These are phyloP conservation scores for Cydonia oblonga DNA, from an alignment of 331 rosid species.

Conservation along the genomic window DNA sequence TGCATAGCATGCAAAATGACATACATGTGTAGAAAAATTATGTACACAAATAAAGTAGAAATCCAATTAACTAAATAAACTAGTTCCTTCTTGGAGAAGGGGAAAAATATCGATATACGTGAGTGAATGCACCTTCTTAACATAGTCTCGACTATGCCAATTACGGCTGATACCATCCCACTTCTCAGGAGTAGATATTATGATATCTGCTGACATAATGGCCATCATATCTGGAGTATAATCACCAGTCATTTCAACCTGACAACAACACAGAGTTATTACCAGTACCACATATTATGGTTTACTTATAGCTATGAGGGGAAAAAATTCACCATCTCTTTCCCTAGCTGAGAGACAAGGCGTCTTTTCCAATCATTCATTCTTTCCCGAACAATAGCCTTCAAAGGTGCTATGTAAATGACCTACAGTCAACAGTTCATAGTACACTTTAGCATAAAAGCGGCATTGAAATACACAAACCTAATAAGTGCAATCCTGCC, in stretches of 20 bases:
- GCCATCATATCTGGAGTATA: conserved; percentile 91
- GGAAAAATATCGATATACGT: neutral
- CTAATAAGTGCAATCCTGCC: conserved; percentile 1
- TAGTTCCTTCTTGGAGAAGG: neutral
- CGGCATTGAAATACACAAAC: neutral
- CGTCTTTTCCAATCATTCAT: conserved; percentile 84
- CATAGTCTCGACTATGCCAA: conserved; percentile 95
- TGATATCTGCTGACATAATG: conserved; percentile 83
- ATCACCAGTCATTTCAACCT: conserved; percentile 99
- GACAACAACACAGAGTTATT: conserved; percentile 16
- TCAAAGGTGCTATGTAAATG: conserved; percentile 92
- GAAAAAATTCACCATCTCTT: conserved; percentile 50
- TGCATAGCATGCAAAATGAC: neutral
- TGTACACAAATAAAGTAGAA: neutral
- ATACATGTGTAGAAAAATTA: neutral
- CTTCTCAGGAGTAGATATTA: conserved; percentile 95
- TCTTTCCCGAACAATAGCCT: conserved; percentile 97
- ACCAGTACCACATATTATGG: conserved; percentile 8
- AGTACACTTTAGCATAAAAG: conserved; percentile 8
- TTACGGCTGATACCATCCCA: conserved; percentile 99
- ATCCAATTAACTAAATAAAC: neutral
- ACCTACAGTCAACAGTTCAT: conserved; percentile 40
- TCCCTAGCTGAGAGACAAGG: conserved; percentile 77
- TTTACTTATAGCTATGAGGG: neutral
- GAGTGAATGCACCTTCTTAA: conserved; percentile 55